These are phyloP conservation scores for Diaporthe velutina DNA, from an alignment of 2,329 filamentous ascomycete species.

Conservation along the genomic window DNA sequence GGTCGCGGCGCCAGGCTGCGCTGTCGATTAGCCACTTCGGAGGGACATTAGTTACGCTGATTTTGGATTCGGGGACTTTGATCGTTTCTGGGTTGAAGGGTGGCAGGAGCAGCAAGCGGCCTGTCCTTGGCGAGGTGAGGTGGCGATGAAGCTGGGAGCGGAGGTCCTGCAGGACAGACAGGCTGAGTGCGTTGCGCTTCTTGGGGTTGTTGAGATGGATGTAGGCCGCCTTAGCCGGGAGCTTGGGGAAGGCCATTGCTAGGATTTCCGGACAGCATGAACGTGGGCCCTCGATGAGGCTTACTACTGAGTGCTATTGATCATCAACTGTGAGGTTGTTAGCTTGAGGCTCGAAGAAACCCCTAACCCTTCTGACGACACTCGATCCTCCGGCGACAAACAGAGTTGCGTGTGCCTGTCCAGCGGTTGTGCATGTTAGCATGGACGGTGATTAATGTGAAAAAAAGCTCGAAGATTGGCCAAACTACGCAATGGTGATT, in stretches of 20 bases:
- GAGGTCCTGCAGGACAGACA: slow-evolving; percentile 43
- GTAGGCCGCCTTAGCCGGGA: slow-evolving; percentile 46
- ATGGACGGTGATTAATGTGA: background rate
- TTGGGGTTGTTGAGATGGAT: slow-evolving; percentile 44
- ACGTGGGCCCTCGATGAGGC: background rate
- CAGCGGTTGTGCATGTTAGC: background rate
- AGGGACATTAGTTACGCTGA: background rate
- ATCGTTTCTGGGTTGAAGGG: slow-evolving; percentile 44
- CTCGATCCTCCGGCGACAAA: background rate
- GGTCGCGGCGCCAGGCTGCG: slow-evolving; percentile 43
- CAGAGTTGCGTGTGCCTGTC: background rate
- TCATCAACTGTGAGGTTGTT: background rate
- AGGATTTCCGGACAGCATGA: background rate
- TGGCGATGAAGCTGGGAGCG: slow-evolving; percentile 44
- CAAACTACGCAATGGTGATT: background rate
- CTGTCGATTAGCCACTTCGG: slow-evolving; percentile 48
- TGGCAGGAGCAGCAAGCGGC: slow-evolving; percentile 45
- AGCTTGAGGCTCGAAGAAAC: background rate
- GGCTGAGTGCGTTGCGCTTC: slow-evolving; percentile 46
- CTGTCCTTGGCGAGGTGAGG: slow-evolving; percentile 44
- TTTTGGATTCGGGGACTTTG: slow-evolving; percentile 35
- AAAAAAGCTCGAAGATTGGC: background rate
- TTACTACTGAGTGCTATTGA: background rate
- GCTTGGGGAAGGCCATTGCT: slow-evolving; percentile 41
- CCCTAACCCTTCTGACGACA: slow-evolving; percentile 22